phyloP scores from a whole-genome alignment of 2,329 filamentous ascomycete species.

The Paraphoma sp. region DNA sequence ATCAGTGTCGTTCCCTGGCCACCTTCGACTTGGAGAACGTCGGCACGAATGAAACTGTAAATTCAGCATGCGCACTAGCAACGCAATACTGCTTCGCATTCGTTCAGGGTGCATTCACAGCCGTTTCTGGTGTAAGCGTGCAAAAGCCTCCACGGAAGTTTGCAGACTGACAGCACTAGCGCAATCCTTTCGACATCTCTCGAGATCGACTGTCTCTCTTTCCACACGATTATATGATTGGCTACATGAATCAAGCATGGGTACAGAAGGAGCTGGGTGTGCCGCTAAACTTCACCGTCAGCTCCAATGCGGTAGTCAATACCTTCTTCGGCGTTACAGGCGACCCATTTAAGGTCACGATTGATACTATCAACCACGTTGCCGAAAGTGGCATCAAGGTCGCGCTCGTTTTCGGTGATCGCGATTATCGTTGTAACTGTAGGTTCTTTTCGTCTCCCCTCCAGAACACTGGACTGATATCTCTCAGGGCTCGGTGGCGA shows the following conservation, averaged over 20 bases:
- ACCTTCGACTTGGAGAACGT: conserved; percentile 55
- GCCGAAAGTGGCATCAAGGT: conserved; percentile 52
- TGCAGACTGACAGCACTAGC: conserved; percentile 30
- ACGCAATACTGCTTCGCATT: conserved; percentile 59
- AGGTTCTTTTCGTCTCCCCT: conserved; percentile 1
- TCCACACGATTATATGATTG: conserved; percentile 20
- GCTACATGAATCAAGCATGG: conserved; percentile 54
- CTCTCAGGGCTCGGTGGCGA: conserved; percentile 43
- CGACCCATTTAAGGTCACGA: conserved; percentile 50
- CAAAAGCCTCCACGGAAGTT: neutral
- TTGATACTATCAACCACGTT: conserved; percentile 55
- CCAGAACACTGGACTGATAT: neutral
- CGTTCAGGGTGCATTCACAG: conserved; percentile 39
- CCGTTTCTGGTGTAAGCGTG: conserved; percentile 43
- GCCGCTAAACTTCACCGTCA: conserved; percentile 56
- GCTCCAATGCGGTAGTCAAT: conserved; percentile 2
- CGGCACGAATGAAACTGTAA: conserved; percentile 23
- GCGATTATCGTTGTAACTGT: conserved; percentile 60
- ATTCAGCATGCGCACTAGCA: conserved; percentile 58
- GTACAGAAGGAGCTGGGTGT: conserved; percentile 65
- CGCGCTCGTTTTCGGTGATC: conserved; percentile 24
- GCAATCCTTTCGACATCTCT: conserved; percentile 34
- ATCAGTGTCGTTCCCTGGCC: conserved; percentile 55
- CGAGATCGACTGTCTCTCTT: neutral
- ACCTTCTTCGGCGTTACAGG: conserved; percentile 55